Percentiles rank a stretch among this genome's conserved stretches.
phyloP scores from a whole-genome alignment of 2,329 filamentous ascomycete species.

The Diaporthe velutina region DNA sequence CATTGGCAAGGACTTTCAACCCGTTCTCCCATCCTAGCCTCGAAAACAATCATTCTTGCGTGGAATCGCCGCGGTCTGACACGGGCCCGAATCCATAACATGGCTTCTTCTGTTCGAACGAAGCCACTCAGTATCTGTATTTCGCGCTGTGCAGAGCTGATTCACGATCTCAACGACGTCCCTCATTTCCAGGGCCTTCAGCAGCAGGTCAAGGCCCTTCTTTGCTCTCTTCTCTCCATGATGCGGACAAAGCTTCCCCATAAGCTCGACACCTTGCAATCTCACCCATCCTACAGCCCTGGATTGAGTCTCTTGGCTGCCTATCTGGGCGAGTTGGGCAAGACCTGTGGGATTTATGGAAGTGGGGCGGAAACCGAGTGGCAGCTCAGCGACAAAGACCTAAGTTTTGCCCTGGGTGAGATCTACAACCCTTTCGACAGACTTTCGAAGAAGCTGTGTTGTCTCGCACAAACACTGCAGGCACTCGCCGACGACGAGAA shows the following conservation, averaged over 20 bases:
- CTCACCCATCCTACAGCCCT: background rate
- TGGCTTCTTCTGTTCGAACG: background rate
- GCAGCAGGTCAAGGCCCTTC: background rate
- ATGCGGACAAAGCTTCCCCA: background rate
- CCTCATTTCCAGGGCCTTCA: background rate
- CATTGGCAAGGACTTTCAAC: background rate
- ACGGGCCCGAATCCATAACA: background rate
- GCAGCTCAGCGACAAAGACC: background rate
- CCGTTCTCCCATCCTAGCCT: background rate
- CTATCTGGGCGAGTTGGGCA: background rate
- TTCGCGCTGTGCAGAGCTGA: background rate
- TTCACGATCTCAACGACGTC: background rate
- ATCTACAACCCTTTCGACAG: background rate
- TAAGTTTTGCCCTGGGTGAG: background rate
- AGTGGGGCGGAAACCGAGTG: background rate
- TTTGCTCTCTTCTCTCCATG: background rate
- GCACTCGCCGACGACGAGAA: background rate
- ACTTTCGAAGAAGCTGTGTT: background rate
- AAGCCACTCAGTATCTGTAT: background rate
- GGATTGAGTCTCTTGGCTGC: constrained; percentile 6
- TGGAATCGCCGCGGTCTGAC: background rate
- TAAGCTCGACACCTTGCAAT: too few species aligned
- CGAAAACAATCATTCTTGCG: too few species aligned
- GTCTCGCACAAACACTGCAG: background rate
- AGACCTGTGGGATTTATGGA: constrained; percentile 1